Evolutionary conservation across 106 monocot genomes (phyloP).

Genomic region (Apostasia shenzhenica): DNA sequence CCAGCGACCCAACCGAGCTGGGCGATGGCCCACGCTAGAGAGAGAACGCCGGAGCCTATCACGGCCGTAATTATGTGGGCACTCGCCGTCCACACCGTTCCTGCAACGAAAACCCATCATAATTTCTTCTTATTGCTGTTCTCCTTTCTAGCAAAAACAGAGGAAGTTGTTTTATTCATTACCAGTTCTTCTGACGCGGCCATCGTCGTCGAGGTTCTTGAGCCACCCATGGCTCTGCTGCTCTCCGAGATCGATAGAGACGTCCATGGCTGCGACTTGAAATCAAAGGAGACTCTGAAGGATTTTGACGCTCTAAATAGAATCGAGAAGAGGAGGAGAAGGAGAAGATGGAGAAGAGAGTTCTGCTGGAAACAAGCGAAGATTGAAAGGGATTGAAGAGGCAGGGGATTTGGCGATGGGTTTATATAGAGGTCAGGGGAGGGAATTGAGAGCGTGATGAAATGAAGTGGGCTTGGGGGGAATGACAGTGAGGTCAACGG

Average conservation of each 20-base stretch:
- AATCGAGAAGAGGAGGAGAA: not conserved
- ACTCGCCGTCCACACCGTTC: constrained; percentile 72
- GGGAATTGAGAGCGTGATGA: not conserved
- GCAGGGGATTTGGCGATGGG: not conserved
- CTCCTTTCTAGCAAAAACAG: not conserved
- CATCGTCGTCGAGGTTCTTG: constrained; percentile 60
- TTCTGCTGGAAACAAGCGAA: no score
- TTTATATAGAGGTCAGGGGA: not conserved
- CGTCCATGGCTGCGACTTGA: constrained; percentile 1
- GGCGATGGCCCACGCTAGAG: constrained; percentile 63
- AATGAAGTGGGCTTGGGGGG: not conserved
- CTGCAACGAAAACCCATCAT: constrained; percentile 15
- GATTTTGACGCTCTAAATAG: no score
- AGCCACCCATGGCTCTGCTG: constrained; percentile 3
- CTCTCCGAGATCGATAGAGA: not conserved
- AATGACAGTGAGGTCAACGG: not conserved
- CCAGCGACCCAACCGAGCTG: constrained; percentile 82
- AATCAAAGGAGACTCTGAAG: no score
- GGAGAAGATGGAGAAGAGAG: not conserved
- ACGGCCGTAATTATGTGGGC: constrained; percentile 73
- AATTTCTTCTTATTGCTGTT: not conserved
- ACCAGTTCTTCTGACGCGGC: constrained; percentile 56
- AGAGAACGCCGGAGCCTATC: constrained; percentile 58
- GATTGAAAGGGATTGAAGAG: no score
- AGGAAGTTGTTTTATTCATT: not conserved